A percentile compares a stretch with the other conserved stretches of the same genome.
Conservation (phyloP, 1,284 basidiomycete species). For the Lignosus rhinocerotis region DNA sequence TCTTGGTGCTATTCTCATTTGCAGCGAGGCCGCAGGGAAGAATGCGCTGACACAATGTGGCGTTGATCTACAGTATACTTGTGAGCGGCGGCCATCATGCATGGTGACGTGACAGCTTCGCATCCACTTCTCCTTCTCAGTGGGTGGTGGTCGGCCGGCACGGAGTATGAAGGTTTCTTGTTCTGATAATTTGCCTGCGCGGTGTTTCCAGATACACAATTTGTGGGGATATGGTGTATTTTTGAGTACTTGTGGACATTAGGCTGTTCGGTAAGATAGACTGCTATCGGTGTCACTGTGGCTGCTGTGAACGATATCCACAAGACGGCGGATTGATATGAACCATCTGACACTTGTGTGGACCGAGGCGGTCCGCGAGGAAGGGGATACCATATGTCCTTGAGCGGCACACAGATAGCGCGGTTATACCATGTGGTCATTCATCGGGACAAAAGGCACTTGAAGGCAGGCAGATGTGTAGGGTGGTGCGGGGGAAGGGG, state of each 20-base stretch:
- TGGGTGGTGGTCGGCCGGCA: background rate
- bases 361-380: conserved; percentile 1
- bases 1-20: background rate
- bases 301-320: background rate
- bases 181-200: background rate
- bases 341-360: conserved; percentile 7
- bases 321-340: background rate
- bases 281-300: background rate
- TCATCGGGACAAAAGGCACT: background rate
- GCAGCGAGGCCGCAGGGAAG: background rate
- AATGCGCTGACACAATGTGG: conserved; percentile 8
- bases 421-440: background rate
- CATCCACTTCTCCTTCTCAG: background rate
- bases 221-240: background rate
- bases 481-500: background rate
- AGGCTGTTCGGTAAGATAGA: background rate
- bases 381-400: background rate
- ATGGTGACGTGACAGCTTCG: conserved; percentile 46
- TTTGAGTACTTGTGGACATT: background rate
- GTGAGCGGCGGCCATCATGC: conserved; percentile 72
- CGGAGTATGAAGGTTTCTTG: background rate
- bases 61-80: conserved; percentile 52
- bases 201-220: background rate
- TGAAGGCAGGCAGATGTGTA: background rate
- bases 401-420: background rate